Percentiles rank a stretch among this genome's conserved stretches.
These are phyloP conservation scores for Monilinia aucupariae DNA, from an alignment of 2,329 filamentous ascomycete species.

Conservation along the genomic window DNA sequence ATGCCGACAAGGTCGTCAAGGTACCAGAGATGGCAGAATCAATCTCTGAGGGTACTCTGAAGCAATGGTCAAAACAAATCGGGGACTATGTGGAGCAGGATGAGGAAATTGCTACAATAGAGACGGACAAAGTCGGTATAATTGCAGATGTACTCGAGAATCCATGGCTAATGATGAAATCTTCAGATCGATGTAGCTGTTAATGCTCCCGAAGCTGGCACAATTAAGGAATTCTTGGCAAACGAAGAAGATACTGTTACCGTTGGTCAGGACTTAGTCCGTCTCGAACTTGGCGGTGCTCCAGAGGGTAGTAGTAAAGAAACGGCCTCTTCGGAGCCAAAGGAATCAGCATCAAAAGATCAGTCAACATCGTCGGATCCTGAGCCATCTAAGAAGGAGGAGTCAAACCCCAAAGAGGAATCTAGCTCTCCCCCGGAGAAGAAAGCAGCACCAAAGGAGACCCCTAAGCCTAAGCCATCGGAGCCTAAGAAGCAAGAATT, in stretches of 20 bases:
- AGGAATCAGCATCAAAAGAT: slow-evolving; percentile 53
- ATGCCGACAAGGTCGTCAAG: slow-evolving; percentile 82
- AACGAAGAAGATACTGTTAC: slow-evolving; percentile 93
- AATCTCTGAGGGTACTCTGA: slow-evolving; percentile 93
- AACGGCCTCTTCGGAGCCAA: slow-evolving; percentile 48
- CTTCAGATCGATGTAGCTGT: slow-evolving; percentile 88
- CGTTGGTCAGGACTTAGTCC: slow-evolving; percentile 87
- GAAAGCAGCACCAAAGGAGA: slow-evolving; percentile 39
- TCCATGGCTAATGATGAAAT: not conserved
- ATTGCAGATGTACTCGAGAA: not conserved
- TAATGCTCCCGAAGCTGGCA: slow-evolving; percentile 85
- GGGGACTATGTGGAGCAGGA: slow-evolving; percentile 93
- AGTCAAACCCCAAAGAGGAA: slow-evolving; percentile 40
- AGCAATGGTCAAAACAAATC: slow-evolving; percentile 88
- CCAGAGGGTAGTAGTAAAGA: slow-evolving; percentile 49
- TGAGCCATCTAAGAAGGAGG: slow-evolving; percentile 35
- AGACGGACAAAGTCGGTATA: slow-evolving; percentile 83
- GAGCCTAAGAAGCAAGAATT: slow-evolving; percentile 35
- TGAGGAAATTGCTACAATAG: slow-evolving; percentile 97
- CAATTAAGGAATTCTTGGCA: slow-evolving; percentile 85
- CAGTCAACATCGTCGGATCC: slow-evolving; percentile 49
- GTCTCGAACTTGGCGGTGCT: slow-evolving; percentile 71
- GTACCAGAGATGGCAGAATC: slow-evolving; percentile 98
- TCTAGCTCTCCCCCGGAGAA: slow-evolving; percentile 40
- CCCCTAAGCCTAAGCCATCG: slow-evolving; percentile 38